Evolutionary conservation across 2,329 filamentous ascomycete species (phyloP), one percentile per base, ranked within the genome.

Genomic region (Ophiostoma perfectum): DNA sequence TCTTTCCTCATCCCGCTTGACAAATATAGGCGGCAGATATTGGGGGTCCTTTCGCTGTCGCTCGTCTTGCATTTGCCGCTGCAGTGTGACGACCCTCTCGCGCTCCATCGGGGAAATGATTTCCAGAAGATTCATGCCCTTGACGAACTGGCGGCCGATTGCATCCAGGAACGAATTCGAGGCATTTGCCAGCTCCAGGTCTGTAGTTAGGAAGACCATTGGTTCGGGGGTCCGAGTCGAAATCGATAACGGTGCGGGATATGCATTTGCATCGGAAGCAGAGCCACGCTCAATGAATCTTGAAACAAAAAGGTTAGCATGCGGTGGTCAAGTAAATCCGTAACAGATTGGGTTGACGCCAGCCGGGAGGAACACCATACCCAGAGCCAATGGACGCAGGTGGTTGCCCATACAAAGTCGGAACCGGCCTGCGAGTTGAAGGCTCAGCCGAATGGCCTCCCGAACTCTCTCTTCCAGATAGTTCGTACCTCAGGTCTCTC

Each of bases 21-120:
- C 81, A 70, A 86, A 82, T n/a, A 89, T 88, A 1, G 87, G 87
- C 4, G 87, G 86, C 27, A 89, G 79, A 74, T 89, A 88, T 63
- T 85, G 86, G 18, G 86, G 86, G 42, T 87, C 85, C 68, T 81
- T 85, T 72, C 81, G 79, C 44, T 80, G 78, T 70, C 86, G 85
- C 72, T 89, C 86, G 16, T 84, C 82, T 66, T 85, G 81, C 64
- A 90, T 79, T 66, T 81, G 79, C 64, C 79, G 80, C 72, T 85
- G 83, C 62, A 88, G 76, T 8, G 77, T 77, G 55, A 78, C 73
- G 4, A 87, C 78, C 70, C 82, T 85, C 1, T 86, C 83, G 12
- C 81, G 80, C 63, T 89, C 87, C 42, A 76, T 76, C 0, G 79
- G 74, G 47, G 78, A 77, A 7, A 88, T 79, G n/a, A 88, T 75